These are phyloP conservation scores for Leucocoprinus sp. DNA, from an alignment of 768 basidiomycete genomes.

Conservation along the genomic window DNA sequence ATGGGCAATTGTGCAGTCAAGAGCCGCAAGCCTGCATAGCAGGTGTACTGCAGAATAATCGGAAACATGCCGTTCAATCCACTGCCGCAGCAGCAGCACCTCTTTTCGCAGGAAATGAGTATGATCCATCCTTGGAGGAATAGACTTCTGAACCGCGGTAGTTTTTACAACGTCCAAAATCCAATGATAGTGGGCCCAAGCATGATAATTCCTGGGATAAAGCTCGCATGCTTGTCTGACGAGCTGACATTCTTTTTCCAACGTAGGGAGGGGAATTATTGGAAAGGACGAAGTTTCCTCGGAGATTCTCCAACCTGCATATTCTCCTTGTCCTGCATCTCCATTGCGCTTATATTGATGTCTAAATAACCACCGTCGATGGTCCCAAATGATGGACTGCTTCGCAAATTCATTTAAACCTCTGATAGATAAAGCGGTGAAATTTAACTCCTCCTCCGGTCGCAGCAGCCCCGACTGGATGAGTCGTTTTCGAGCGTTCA, in stretches of 20 bases:
- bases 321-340: neutral
- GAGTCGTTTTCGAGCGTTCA: slow-evolving; percentile 52
- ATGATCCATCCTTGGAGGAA: slow-evolving; percentile 17
- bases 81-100: slow-evolving; percentile 27
- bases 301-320: slow-evolving; percentile 18
- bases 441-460: slow-evolving; percentile 38
- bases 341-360: slow-evolving; percentile 20
- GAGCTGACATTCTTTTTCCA: slow-evolving; percentile 42
- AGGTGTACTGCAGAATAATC: slow-evolving; percentile 62
- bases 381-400: slow-evolving; percentile 62
- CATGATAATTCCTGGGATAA: slow-evolving; percentile 69
- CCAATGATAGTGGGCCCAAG: slow-evolving; percentile 57
- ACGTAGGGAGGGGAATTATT: slow-evolving; percentile 25
- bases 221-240: slow-evolving; percentile 44
- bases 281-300: slow-evolving; percentile 22
- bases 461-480: slow-evolving; percentile 30
- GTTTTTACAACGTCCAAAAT: slow-evolving; percentile 30
- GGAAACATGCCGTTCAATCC: slow-evolving; percentile 59
- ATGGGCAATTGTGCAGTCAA: slow-evolving; percentile 16
- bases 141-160: slow-evolving; percentile 11
- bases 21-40: slow-evolving; percentile 26
- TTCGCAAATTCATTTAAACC: slow-evolving; percentile 50
- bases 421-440: slow-evolving; percentile 37
- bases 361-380: slow-evolving; percentile 57
- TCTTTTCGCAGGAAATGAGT: slow-evolving; percentile 32